phyloP scores from a whole-genome alignment of 371 early-diverging fungal species.

The Mucor circinelloides region DNA sequence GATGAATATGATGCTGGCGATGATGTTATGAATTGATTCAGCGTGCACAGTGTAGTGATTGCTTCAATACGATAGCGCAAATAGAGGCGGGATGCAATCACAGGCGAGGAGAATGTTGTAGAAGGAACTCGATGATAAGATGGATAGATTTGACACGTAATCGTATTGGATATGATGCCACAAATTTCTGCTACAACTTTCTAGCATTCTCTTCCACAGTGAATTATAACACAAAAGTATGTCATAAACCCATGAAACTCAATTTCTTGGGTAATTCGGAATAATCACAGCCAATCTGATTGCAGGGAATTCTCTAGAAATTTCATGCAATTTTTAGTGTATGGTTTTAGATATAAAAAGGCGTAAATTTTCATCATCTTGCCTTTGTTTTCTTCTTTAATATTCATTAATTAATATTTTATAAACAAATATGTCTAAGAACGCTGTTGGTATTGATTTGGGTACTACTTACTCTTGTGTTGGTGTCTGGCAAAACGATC shows the following conservation, averaged over 20 bases:
- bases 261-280: neutral
- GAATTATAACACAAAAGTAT: neutral
- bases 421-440: slow-evolving; percentile 17
- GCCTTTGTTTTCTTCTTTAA: slow-evolving; percentile 9
- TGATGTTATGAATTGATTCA: neutral
- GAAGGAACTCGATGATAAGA: neutral
- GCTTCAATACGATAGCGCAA: neutral
- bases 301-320: slow-evolving; percentile 15
- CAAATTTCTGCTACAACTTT: neutral
- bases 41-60: neutral
- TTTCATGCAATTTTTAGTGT: slow-evolving; percentile 11
- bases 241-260: slow-evolving; percentile 14
- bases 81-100: neutral
- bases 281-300: slow-evolving; percentile 10
- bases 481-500: slow-evolving; percentile 89
- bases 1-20: neutral
- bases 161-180: neutral
- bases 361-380: neutral
- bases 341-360: slow-evolving; percentile 12
- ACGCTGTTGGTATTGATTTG: slow-evolving; percentile 84
- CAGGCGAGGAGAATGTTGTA: neutral
- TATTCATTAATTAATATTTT: neutral
- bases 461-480: slow-evolving; percentile 99
- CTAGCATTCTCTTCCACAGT: neutral
- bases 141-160: neutral